These are phyloP conservation scores for Nakaseomyces sp. DNA, from an alignment of 1,139 yeast genomes.

Conservation along the genomic window DNA sequence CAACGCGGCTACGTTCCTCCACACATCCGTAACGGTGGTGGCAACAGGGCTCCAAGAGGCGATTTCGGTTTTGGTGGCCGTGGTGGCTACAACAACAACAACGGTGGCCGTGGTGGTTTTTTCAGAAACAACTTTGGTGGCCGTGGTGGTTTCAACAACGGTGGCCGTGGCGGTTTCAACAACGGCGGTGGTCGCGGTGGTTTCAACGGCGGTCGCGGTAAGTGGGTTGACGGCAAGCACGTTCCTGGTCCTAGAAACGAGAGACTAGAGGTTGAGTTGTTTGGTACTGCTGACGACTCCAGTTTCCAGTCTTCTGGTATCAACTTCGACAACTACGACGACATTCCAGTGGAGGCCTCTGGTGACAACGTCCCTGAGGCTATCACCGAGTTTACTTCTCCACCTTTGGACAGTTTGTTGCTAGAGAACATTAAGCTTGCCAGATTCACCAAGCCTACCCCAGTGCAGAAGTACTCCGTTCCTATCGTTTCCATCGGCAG, in stretches of 20 bases:
- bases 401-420: constrained; percentile 82
- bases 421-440: constrained; percentile 82
- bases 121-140: constrained; percentile 5
- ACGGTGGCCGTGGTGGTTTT: neutral
- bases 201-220: constrained; percentile 35
- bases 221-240: constrained; percentile 83
- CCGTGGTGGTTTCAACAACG: constrained; percentile 17
- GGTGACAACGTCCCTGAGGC: constrained; percentile 96
- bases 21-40: constrained; percentile 40
- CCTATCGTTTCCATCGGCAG: constrained; percentile 94
- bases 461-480: constrained; percentile 96
- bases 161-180: constrained; percentile 21
- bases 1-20: constrained; percentile 56
- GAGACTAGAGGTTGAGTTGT: constrained; percentile 67
- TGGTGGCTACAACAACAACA: neutral
- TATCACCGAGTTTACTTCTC: constrained; percentile 75
- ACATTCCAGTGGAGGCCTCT: constrained; percentile 95
- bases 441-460: constrained; percentile 92
- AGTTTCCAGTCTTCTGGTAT: constrained; percentile 89
- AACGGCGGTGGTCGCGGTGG: constrained; percentile 18
- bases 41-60: constrained; percentile 8
- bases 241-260: constrained; percentile 71
- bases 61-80: constrained; percentile 3
- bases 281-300: constrained; percentile 80
- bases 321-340: constrained; percentile 96